Evolutionary conservation across 2,329 filamentous ascomycete species (phyloP).

Genomic region (Phaeophleospora eucalypticola): DNA sequence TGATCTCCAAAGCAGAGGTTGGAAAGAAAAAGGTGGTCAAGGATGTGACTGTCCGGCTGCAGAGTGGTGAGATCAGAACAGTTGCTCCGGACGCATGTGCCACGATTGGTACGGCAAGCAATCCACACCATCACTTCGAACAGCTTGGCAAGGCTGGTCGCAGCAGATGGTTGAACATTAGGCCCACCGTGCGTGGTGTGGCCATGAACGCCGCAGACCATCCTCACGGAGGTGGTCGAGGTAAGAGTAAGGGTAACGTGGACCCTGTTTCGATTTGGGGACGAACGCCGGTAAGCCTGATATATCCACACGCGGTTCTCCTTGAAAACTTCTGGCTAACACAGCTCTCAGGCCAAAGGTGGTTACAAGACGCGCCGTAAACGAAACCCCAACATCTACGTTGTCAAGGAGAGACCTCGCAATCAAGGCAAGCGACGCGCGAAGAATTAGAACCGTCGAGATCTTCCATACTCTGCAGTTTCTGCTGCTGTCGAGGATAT

Average conservation of each 20-base stretch:
- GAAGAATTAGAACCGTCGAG: slow-evolving; percentile 22
- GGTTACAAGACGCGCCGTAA: slow-evolving; percentile 89
- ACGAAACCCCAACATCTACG: slow-evolving; percentile 85
- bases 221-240: slow-evolving; percentile 97
- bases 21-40: slow-evolving; percentile 58
- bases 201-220: slow-evolving; percentile 99
- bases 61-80: slow-evolving; percentile 87
- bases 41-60: slow-evolving; percentile 78
- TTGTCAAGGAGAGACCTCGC: slow-evolving; percentile 75
- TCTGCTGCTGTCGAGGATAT: too few relatives aligned
- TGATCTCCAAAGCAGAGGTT: slow-evolving; percentile 84
- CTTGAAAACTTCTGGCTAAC: slow-evolving; percentile 16
- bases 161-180: slow-evolving; percentile 86
- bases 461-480: too few relatives aligned
- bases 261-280: slow-evolving; percentile 96
- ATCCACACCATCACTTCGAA: slow-evolving; percentile 82
- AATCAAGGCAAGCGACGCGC: slow-evolving; percentile 83
- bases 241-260: slow-evolving; percentile 98
- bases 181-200: slow-evolving; percentile 92
- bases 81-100: slow-evolving; percentile 91
- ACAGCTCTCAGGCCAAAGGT: slow-evolving; percentile 59
- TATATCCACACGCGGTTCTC: slow-evolving; percentile 5
- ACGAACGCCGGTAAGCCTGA: slow-evolving; percentile 73
- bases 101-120: slow-evolving; percentile 91
- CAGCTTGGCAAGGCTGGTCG: slow-evolving; percentile 94